Percentiles rank a stretch among this genome's conserved stretches.
Evolutionary conservation across 495 filamentous ascomycete genomes (phyloP).

Genomic region (Cudoniella acicularis): DNA sequence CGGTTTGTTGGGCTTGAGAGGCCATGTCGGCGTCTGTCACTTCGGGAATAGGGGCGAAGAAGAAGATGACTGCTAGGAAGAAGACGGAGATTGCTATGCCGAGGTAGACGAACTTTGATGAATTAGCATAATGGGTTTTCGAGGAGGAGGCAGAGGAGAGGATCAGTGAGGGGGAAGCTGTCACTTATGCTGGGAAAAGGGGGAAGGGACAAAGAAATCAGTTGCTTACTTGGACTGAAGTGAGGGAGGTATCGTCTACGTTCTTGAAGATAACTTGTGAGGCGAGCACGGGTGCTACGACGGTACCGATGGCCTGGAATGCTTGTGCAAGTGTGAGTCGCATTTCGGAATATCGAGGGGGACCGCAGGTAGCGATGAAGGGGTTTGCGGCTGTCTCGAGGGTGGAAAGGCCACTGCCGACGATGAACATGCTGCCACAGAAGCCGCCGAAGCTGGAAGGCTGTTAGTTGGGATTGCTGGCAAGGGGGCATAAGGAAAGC

Average conservation of each 20-base stretch:
- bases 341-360: slow-evolving; percentile 63
- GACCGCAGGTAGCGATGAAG: slow-evolving; percentile 53
- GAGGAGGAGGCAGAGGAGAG: too few species aligned
- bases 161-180: too few species aligned
- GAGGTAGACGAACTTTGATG: slow-evolving; percentile 76
- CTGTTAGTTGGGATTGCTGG: not conserved
- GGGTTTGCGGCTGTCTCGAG: slow-evolving; percentile 73
- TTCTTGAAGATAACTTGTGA: slow-evolving; percentile 65
- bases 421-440: slow-evolving; percentile 65
- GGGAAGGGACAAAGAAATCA: too few species aligned
- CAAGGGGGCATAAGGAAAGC: too few species aligned
- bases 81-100: slow-evolving; percentile 68
- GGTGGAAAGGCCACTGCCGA: slow-evolving; percentile 64
- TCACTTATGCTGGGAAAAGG: too few species aligned
- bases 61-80: slow-evolving; percentile 61
- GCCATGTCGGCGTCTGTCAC: slow-evolving; percentile 74
- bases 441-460: slow-evolving; percentile 57
- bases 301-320: slow-evolving; percentile 63
- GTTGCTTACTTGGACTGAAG: slow-evolving; percentile 64
- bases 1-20: slow-evolving; percentile 41
- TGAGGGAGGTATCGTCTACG: slow-evolving; percentile 46
- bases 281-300: slow-evolving; percentile 62
- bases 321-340: slow-evolving; percentile 66
- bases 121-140: too few species aligned
- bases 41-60: slow-evolving; percentile 61